phyloP scores from a whole-genome alignment of 2,329 filamentous ascomycete genomes.

The Aureobasidium sp. region DNA sequence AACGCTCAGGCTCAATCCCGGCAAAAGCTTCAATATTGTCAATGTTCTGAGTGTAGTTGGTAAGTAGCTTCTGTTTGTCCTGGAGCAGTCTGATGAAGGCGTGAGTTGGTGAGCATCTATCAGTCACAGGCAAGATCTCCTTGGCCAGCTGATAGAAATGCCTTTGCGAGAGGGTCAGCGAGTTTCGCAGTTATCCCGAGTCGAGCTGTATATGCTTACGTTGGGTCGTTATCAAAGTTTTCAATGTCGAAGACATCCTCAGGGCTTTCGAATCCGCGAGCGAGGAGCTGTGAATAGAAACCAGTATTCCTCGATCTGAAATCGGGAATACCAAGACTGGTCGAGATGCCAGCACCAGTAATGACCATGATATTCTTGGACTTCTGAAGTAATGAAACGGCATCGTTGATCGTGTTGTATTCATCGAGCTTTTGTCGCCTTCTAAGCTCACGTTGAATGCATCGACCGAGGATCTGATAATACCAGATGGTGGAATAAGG shows the following conservation, averaged over 20 bases:
- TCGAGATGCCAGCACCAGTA: conserved; percentile 93
- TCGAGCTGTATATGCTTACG: conserved; percentile 20
- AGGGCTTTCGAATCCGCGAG: conserved; percentile 72
- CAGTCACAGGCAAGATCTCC: conserved; percentile 77
- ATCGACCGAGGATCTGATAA: conserved; percentile 61
- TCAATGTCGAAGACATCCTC: conserved; percentile 93
- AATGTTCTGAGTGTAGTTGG: conserved; percentile 98
- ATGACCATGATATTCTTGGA: conserved; percentile 84
- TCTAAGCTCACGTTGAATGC: conserved; percentile 70
- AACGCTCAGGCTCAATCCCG: conserved; percentile 70
- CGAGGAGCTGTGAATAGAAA: conserved; percentile 76
- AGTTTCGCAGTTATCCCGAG: not conserved
- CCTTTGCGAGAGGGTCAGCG: conserved; percentile 11
- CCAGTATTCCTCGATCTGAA: conserved; percentile 91
- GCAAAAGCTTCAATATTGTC: conserved; percentile 87
- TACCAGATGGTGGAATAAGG: conserved; percentile 68
- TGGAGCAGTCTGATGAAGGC: conserved; percentile 87
- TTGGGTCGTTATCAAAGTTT: conserved; percentile 78
- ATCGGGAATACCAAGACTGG: conserved; percentile 91
- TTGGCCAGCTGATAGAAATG: conserved; percentile 90
- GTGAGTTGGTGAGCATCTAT: conserved; percentile 78
- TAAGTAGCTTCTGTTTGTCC: conserved; percentile 79
- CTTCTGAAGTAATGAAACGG: conserved; percentile 65
- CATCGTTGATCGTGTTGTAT: conserved; percentile 85
- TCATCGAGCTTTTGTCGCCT: conserved; percentile 72